A percentile compares a stretch with the other conserved stretches of the same genome.
Conservation (phyloP, 2,329 filamentous ascomycete species). For the Ilyonectria mors-panacis region DNA sequence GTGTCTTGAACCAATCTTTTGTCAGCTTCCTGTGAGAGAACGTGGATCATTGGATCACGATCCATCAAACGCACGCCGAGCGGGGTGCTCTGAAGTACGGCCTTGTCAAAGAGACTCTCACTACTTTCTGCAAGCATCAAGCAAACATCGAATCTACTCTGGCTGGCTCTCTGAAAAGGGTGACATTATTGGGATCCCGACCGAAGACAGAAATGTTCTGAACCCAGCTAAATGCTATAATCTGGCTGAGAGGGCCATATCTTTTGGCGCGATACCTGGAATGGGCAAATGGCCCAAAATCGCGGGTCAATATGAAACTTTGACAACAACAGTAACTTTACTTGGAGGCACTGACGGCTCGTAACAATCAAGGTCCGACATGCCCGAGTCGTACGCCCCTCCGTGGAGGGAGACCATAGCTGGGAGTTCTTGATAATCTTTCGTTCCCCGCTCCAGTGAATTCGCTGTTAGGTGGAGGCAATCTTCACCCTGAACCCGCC, state of each 20-base stretch:
- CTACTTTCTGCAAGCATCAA: not conserved
- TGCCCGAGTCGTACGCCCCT: not conserved
- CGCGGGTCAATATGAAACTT: too few relatives aligned
- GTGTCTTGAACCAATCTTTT: not conserved
- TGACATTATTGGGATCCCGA: not conserved
- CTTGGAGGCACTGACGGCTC: too few relatives aligned
- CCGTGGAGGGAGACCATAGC: not conserved
- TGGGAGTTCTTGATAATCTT: too few relatives aligned
- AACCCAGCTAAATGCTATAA: not conserved
- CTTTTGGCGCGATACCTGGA: not conserved
- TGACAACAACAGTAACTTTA: too few relatives aligned
- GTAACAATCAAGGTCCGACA: not conserved
- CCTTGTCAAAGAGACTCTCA: not conserved
- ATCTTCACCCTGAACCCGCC: too few relatives aligned
- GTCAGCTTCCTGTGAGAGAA: not conserved
- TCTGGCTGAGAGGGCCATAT: not conserved
- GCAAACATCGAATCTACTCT: not conserved
- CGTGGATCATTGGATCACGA: not conserved
- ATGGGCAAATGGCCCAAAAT: not conserved
- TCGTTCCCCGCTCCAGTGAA: too few relatives aligned
- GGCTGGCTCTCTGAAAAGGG: not conserved
- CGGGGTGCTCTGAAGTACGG: not conserved
- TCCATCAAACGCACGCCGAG: not conserved
- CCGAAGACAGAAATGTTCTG: not conserved
- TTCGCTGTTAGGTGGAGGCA: too few relatives aligned